phyloP scores from a whole-genome alignment of 257 asterid species.

The Coffea eugenioides region DNA sequence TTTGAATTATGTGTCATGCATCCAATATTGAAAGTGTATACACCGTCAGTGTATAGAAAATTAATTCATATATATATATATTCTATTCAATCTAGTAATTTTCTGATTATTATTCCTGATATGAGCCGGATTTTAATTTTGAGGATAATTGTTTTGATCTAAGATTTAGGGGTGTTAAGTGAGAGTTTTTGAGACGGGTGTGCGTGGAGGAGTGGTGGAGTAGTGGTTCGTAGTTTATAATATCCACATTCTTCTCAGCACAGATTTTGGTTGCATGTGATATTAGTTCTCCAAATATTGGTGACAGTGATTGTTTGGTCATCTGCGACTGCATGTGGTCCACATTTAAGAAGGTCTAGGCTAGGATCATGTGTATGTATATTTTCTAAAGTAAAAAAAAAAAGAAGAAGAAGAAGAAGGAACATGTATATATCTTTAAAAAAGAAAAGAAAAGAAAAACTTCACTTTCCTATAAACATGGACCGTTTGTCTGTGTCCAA shows the following conservation, averaged over 20 bases:
- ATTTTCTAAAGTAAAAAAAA: neutral
- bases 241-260: conserved; percentile 29
- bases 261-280: conserved; percentile 35
- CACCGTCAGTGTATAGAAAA: too few species aligned
- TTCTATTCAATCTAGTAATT: too few species aligned
- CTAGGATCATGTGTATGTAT: neutral
- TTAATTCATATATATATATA: too few species aligned
- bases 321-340: conserved; percentile 22
- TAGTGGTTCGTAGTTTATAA: conserved; percentile 8
- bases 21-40: too few species aligned
- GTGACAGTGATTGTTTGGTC: conserved; percentile 31
- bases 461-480: conserved; percentile 38
- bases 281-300: conserved; percentile 22
- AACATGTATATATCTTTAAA: too few species aligned
- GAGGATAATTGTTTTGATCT: neutral
- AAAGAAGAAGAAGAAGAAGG: too few species aligned
- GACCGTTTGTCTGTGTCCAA: conserved; percentile 34
- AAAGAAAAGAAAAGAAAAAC: neutral
- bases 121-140: too few species aligned
- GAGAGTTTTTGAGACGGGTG: neutral
- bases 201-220: neutral
- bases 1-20: too few species aligned
- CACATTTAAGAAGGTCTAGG: conserved; percentile 1
- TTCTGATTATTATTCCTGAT: too few species aligned
- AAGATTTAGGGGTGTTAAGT: neutral